Conservation (phyloP, 2,329 filamentous ascomycete genomes). For the Plectosphaerella sp. region DNA sequence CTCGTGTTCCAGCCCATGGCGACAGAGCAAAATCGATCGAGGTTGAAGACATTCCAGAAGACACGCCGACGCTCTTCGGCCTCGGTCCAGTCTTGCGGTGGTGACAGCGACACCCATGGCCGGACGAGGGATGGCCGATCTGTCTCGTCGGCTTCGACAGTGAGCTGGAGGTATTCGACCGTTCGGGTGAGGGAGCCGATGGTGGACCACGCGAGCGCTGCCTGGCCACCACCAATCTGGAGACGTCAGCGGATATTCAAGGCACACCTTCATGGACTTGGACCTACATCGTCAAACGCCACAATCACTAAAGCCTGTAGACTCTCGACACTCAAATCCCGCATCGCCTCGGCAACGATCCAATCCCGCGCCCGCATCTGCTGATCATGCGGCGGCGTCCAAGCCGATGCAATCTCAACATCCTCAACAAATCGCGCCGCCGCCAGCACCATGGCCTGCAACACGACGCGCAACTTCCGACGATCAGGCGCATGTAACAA, state of each 20-base stretch:
- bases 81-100: conserved; percentile 18
- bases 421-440: conserved; percentile 21
- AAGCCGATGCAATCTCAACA: conserved; percentile 10
- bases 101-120: conserved; percentile 19
- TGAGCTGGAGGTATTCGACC: conserved; percentile 19
- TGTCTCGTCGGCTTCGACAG: conserved; percentile 12
- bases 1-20: conserved; percentile 30
- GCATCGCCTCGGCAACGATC: conserved; percentile 20
- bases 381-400: conserved; percentile 15
- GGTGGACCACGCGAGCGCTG: conserved; percentile 9
- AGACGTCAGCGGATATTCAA: conserved; percentile 18
- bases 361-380: conserved; percentile 7
- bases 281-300: conserved; percentile 25
- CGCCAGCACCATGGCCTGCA: conserved; percentile 27
- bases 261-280: conserved; percentile 3
- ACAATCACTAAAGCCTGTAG: conserved; percentile 27
- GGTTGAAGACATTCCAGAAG: conserved; percentile 30
- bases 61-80: conserved; percentile 28
- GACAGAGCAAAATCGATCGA: conserved; percentile 27
- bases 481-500: conserved; percentile 15
- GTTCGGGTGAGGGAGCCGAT: conserved; percentile 10
- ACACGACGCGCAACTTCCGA: conserved; percentile 20
- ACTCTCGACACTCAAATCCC: conserved; percentile 24
- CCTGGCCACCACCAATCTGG: conserved; percentile 11
- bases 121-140: conserved; percentile 18